A percentile compares a stretch with the other conserved stretches of the same genome.
phyloP scores from a whole-genome alignment of 768 basidiomycete species.

The Candolleomyces efflorescens region DNA sequence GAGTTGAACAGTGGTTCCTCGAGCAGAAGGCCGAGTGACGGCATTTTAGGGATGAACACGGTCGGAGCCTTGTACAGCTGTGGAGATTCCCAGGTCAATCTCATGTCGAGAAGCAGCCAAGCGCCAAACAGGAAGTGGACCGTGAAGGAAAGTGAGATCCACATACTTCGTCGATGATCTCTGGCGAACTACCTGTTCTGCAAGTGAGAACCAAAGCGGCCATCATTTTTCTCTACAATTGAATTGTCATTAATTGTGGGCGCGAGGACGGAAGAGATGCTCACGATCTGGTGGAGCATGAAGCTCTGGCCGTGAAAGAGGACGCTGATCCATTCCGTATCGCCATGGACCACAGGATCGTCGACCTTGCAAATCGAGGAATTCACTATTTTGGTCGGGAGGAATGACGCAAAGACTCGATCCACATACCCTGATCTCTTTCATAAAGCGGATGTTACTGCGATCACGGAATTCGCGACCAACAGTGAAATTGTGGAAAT shows the following conservation, averaged over 20 bases:
- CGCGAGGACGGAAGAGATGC: background rate
- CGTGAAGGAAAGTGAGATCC: background rate
- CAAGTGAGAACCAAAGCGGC: constrained; percentile 73
- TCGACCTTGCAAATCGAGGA: constrained; percentile 46
- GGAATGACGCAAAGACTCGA: background rate
- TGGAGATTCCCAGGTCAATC: too few species aligned
- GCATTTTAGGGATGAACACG: constrained; percentile 93
- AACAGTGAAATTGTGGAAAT: constrained; percentile 97
- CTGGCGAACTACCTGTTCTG: constrained; percentile 70
- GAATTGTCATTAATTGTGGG: background rate
- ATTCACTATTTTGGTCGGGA: background rate
- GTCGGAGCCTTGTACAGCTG: constrained; percentile 74
- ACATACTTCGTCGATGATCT: constrained; percentile 64
- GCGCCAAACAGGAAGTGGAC: background rate
- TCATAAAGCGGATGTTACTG: constrained; percentile 85
- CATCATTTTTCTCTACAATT: constrained; percentile 92
- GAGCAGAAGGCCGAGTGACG: constrained; percentile 87
- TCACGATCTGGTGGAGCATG: constrained; percentile 86
- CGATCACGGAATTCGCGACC: constrained; percentile 80
- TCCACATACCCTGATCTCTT: constrained; percentile 72
- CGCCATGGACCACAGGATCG: constrained; percentile 86
- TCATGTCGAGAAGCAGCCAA: background rate
- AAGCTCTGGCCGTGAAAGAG: constrained; percentile 96
- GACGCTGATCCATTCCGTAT: constrained; percentile 93
- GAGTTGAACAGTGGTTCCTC: constrained; percentile 81